Conservation (phyloP, 306 rosid species). For the Prunus mira region DNA sequence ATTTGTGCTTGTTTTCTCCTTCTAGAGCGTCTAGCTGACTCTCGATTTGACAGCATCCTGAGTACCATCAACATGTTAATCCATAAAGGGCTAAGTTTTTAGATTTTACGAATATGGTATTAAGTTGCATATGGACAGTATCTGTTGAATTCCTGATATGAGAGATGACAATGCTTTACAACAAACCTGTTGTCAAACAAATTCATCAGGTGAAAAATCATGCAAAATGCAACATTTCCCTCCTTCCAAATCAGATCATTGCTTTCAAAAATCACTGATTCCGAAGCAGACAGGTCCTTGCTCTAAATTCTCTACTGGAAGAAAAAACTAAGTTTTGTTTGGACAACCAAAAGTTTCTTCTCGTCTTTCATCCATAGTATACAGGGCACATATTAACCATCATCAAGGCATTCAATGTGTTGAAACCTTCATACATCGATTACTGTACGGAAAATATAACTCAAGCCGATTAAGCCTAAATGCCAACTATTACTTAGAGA, state of each 20-base stretch:
- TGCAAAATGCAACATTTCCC: neutral
- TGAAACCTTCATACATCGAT: neutral
- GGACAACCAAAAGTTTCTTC: neutral
- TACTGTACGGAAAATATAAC: neutral
- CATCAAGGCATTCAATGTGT: neutral
- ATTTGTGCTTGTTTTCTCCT: conserved; percentile 62
- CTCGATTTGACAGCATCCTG: conserved; percentile 65
- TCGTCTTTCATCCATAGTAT: neutral
- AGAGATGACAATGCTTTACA: conserved; percentile 12
- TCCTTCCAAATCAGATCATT: conserved; percentile 12
- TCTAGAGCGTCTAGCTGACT: conserved; percentile 69
- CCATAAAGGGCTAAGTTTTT: conserved; percentile 19
- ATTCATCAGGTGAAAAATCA: conserved; percentile 4
- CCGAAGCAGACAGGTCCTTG: neutral
- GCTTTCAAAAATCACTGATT: neutral
- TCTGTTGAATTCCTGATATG: conserved; percentile 17
- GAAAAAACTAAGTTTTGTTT: neutral
- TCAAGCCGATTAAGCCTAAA: neutral
- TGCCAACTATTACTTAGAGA: neutral
- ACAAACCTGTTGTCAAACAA: conserved; percentile 24
- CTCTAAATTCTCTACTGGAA: neutral
- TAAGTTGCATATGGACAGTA: conserved; percentile 18
- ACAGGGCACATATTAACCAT: neutral
- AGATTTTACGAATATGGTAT: conserved; percentile 17
- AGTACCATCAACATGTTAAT: conserved; percentile 32